These are phyloP conservation scores for Cyberlindnera suaveolens DNA, from an alignment of 805 yeast genomes.

Conservation along the genomic window DNA sequence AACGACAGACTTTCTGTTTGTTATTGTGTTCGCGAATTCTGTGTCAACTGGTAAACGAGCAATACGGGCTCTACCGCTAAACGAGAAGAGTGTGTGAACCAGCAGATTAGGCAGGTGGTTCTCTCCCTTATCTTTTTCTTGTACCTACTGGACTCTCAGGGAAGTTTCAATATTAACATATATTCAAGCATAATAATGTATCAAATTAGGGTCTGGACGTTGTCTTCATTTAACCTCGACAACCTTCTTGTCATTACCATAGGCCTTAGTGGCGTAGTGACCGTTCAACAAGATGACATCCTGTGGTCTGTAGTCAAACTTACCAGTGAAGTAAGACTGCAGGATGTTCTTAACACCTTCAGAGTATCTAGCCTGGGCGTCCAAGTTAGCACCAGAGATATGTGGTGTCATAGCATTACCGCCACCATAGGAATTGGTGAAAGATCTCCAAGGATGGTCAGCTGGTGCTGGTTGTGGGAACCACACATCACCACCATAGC, in stretches of 20 bases:
- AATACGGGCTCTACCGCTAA: too few species aligned
- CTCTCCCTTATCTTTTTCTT: too few species aligned
- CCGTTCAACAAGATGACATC: slow-evolving; percentile 70
- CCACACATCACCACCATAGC: slow-evolving; percentile 88
- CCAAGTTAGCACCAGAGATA: slow-evolving; percentile 72
- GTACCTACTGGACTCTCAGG: too few species aligned
- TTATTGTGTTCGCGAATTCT: too few species aligned
- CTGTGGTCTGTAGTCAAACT: slow-evolving; percentile 65
- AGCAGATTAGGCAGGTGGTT: too few species aligned
- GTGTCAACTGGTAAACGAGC: too few species aligned
- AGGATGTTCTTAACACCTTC: slow-evolving; percentile 62
- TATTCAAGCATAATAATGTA: too few species aligned
- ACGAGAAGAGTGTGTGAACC: too few species aligned
- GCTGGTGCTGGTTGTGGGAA: slow-evolving; percentile 78
- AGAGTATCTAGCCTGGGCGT: slow-evolving; percentile 74
- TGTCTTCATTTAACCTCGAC: slow-evolving; percentile 8
- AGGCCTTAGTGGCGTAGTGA: slow-evolving; percentile 65
- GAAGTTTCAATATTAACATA: too few species aligned
- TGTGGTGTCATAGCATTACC: slow-evolving; percentile 88
- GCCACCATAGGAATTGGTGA: slow-evolving; percentile 59
- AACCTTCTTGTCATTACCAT: slow-evolving; percentile 46
- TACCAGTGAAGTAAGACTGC: slow-evolving; percentile 54
- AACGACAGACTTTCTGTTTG: too few species aligned
- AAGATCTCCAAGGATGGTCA: slow-evolving; percentile 71
- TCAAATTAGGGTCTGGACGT: too few species aligned